phyloP scores from a whole-genome alignment of 805 yeast species.

The Komagataella pastoris region DNA sequence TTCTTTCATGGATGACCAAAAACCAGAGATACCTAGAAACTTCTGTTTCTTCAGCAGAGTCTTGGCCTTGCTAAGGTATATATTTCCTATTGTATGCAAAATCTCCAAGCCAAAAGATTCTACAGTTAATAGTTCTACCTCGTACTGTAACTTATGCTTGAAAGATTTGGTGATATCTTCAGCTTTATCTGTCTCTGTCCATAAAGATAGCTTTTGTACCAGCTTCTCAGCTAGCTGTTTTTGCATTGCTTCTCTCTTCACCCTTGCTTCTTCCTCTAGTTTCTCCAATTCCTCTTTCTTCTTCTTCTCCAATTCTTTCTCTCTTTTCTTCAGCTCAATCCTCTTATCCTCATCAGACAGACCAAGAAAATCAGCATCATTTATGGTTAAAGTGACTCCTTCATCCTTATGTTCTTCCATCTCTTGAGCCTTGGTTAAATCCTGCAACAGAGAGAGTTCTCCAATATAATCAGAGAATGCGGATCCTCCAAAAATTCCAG shows the following conservation, averaged over 20 bases:
- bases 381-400: conserved; percentile 7
- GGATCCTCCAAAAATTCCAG: conserved; percentile 77
- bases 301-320: conserved; percentile 17
- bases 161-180: conserved; percentile 47
- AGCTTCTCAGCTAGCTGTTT: conserved; percentile 37
- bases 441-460: conserved; percentile 67
- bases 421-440: conserved; percentile 33
- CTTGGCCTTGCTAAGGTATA: conserved; percentile 64
- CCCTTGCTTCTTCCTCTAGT: conserved; percentile 65
- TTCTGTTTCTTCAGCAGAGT: conserved; percentile 64
- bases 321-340: conserved; percentile 17
- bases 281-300: conserved; percentile 42
- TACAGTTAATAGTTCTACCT: conserved; percentile 73
- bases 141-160: conserved; percentile 36
- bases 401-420: conserved; percentile 28
- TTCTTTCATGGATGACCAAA: conserved; percentile 70
- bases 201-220: conserved; percentile 28
- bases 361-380: conserved; percentile 10
- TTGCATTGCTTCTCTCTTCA: conserved; percentile 41
- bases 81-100: conserved; percentile 68
- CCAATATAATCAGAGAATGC: conserved; percentile 84
- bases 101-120: conserved; percentile 93
- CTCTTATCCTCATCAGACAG: conserved; percentile 14
- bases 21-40: conserved; percentile 78
- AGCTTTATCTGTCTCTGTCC: conserved; percentile 47